Evolutionary conservation across 2,329 filamentous ascomycete genomes (phyloP).

Genomic region (Immersiporthe knoxdaviesiana): DNA sequence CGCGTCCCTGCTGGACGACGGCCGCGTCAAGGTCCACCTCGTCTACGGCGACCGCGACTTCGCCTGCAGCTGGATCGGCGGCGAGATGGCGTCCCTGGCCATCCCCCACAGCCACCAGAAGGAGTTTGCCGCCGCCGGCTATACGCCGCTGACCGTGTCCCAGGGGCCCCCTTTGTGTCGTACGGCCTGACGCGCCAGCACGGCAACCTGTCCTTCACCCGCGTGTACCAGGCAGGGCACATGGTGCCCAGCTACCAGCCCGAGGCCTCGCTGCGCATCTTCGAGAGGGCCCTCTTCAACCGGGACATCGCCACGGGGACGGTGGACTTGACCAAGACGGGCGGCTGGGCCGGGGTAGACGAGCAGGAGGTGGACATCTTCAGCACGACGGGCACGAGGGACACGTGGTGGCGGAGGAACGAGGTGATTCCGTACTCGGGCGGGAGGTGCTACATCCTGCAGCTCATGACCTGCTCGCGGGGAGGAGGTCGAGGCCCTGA

Average conservation of each 20-base stretch:
- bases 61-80: constrained; percentile 54
- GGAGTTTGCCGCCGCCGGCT: constrained; percentile 63
- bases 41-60: constrained; percentile 62
- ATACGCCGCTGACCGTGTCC: constrained; percentile 63
- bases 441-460: constrained; percentile 22
- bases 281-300: constrained; percentile 53
- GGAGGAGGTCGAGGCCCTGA: constrained; percentile 31
- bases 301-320: constrained; percentile 52
- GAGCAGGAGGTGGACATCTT: constrained; percentile 15
- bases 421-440: constrained; percentile 20
- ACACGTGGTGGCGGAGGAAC: constrained; percentile 27
- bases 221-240: constrained; percentile 60
- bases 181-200: constrained; percentile 68
- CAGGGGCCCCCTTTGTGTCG: constrained; percentile 37
- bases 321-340: constrained; percentile 32
- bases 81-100: constrained; percentile 50
- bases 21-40: constrained; percentile 54
- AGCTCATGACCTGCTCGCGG: constrained; percentile 22
- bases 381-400: constrained; percentile 18
- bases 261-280: constrained; percentile 48
- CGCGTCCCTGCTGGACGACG: constrained; percentile 55
- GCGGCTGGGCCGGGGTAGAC: constrained; percentile 15
- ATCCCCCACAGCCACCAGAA: constrained; percentile 65
- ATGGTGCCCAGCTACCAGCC: constrained; percentile 55
- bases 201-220: constrained; percentile 63